Evolutionary conservation across 257 asterid species (phyloP), one percentile per base, ranked within the genome.

Genomic region (Jacaranda mimosifolia): DNA sequence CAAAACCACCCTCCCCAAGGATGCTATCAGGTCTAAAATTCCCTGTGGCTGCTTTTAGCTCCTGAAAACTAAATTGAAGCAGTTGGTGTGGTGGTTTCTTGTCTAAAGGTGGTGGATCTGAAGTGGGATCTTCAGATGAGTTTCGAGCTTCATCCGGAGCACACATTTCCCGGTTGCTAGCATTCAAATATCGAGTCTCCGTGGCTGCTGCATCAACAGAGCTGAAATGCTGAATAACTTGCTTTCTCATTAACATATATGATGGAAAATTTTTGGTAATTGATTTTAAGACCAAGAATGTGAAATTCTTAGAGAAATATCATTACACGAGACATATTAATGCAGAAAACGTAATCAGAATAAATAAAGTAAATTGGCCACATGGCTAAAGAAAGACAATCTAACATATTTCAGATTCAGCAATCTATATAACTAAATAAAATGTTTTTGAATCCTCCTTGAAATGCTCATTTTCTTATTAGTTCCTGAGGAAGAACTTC

Each of bases 1-100:
- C 99, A 14, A 94, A 94, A 60, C 99, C 99, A 62, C 98, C 98
- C 84, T 93, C 99, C 7, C 99, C 99, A 18, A 95, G 97, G 71
- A 95, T 92, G 81, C 99, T 95, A 76, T 91, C 99, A 0, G 98
- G 99, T 59, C 98, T 86, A 80, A 95, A 95, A 78, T 90, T 95
- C 40, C 98, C 96, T 0, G 99, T 95, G 21, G 99, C 99, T 3
- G 97, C 77, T 81, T 93, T 95, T 21, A 95, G 93, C 79, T 93
- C 97, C 11, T 95, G 98, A 56, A 83, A 93, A 65, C 90, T 86
- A 64, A 95, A 95, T 17, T 87, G 89, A 57, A 94, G 94, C 72
- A 94, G 92, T 72, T 85, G 94, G 65, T 83, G 89, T 5, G 86
- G 89, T 17, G 84, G 81, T 19, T 87, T 83, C 60, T 73, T 85